Percentiles rank a stretch among this genome's conserved stretches.
These are phyloP conservation scores for Aspergillus clavatus DNA, from an alignment of 2,329 filamentous ascomycete genomes.

Conservation along the genomic window DNA sequence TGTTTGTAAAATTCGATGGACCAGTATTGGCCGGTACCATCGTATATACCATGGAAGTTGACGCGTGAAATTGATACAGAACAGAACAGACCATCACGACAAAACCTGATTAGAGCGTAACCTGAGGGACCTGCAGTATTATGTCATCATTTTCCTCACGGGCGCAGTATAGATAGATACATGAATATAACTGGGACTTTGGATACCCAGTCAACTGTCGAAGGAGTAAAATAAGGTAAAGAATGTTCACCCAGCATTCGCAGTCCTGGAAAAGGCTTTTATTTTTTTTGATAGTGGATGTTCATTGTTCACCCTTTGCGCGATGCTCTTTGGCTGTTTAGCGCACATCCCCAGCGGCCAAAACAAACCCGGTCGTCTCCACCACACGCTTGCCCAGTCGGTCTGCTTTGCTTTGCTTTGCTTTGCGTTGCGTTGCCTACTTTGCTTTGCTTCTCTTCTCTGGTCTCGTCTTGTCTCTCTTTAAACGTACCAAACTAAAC, in stretches of 20 bases:
- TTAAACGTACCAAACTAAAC: conserved; percentile 3
- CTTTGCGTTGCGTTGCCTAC: too few relatives aligned
- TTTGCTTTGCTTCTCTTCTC: conserved; percentile 13
- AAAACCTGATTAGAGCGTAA: not conserved
- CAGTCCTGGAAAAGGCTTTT: conserved; percentile 18
- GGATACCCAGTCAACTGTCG: too few relatives aligned
- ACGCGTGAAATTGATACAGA: not conserved
- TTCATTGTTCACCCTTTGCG: conserved; percentile 34
- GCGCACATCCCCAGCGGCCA: conserved; percentile 28
- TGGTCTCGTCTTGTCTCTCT: conserved; percentile 8
- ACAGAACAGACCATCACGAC: not conserved
- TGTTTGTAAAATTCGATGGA: not conserved
- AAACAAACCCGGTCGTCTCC: conserved; percentile 37
- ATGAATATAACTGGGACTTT: too few relatives aligned
- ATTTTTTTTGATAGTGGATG: conserved; percentile 22
- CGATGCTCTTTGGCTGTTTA: conserved; percentile 32
- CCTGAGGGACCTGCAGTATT: too few relatives aligned
- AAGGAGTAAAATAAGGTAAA: conserved; percentile 5
- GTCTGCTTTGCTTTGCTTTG: too few relatives aligned
- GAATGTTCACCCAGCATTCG: conserved; percentile 8
- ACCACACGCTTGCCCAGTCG: conserved; percentile 27
- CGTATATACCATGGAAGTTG: not conserved
- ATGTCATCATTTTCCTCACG: not conserved
- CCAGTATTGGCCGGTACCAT: not conserved
- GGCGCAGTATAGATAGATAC: too few relatives aligned